Percentiles rank a stretch among this genome's conserved stretches.
These are phyloP conservation scores for Candida incommunis DNA, from an alignment of 805 yeast species.

Conservation along the genomic window DNA sequence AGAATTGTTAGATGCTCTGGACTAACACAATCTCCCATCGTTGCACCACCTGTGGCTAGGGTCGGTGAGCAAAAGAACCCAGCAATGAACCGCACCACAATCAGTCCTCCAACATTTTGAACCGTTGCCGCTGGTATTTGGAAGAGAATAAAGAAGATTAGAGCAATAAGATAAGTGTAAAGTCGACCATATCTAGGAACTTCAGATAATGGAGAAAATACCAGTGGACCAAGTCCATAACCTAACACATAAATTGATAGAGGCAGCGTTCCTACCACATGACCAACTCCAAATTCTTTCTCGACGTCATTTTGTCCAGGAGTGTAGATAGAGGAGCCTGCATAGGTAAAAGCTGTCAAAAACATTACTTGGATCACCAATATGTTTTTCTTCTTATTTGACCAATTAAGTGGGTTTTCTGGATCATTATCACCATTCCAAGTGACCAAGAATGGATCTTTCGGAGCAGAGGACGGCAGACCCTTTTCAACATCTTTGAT, in stretches of 20 bases:
- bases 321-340: conserved; percentile 46
- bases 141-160: conserved; percentile 33
- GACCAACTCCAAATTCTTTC: conserved; percentile 28
- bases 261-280: conserved; percentile 34
- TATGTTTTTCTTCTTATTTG: conserved; percentile 25
- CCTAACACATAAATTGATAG: conserved; percentile 43
- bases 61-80: conserved; percentile 46
- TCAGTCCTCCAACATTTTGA: conserved; percentile 34
- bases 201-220: conserved; percentile 44
- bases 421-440: conserved; percentile 21
- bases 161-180: conserved; percentile 30
- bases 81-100: conserved; percentile 36
- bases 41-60: conserved; percentile 45
- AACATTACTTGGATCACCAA: conserved; percentile 28
- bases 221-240: conserved; percentile 44
- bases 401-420: conserved; percentile 44
- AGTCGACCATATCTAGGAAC: conserved; percentile 33
- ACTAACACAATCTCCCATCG: conserved; percentile 34
- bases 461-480: no score
- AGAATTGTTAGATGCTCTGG: conserved; percentile 31
- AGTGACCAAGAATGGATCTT: conserved; percentile 16
- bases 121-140: conserved; percentile 45
- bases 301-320: conserved; percentile 35
- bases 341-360: conserved; percentile 36
- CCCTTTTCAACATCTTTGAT: no score